Evolutionary conservation across 2,329 filamentous ascomycete genomes (phyloP), one percentile per base, ranked within the genome.

Genomic region (Verticillium nonalfalfae): DNA sequence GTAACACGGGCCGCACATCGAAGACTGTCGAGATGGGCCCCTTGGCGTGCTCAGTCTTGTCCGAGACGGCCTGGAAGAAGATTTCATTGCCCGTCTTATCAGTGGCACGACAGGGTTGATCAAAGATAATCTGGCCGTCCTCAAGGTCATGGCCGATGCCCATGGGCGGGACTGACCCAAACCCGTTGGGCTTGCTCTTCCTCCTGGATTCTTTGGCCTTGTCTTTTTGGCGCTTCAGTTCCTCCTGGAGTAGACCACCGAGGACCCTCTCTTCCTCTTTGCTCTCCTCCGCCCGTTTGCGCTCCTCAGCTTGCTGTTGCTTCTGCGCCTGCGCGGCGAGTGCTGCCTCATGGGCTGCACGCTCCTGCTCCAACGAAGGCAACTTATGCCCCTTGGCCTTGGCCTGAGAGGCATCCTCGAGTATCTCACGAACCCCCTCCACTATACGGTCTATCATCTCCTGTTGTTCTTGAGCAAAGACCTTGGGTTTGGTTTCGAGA

Each of bases 301-400:
- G 76, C 50, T 82, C 79, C 58, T 85, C 79, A 57, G 79, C 79
- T 65, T 81, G 78, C 63, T 78, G 80, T 63, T 85, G 79, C 70
- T 81, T 83, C 73, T 78, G 77, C 66, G 83, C 89, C 59, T 85
- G 75, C 68, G 82, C 81, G 56, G 85, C 85, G 34, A 90, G 79
- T 31, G 85, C 85, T 26, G 89, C 89, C 75, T 96, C 91, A 64
- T 96, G 91, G 14, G 87, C 87, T 34, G 90, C 92, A 45, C 93
- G 86, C 74, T 98, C 93, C 68, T 96, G 92, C 69, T 96, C 92
- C 7, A 98, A 80, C 36, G 92, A 97, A 1, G 92, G 93, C 15
- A 97, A 78, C 64, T 92, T 85, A 60, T 87, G 85, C 36, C 91
- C 90, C 60, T 88, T 85, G 57, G 90, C 88, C 67, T 90, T 90